Base-by-base conservation (phyloP, 768 basidiomycete genomes). In the Mycena amicta region DNA sequence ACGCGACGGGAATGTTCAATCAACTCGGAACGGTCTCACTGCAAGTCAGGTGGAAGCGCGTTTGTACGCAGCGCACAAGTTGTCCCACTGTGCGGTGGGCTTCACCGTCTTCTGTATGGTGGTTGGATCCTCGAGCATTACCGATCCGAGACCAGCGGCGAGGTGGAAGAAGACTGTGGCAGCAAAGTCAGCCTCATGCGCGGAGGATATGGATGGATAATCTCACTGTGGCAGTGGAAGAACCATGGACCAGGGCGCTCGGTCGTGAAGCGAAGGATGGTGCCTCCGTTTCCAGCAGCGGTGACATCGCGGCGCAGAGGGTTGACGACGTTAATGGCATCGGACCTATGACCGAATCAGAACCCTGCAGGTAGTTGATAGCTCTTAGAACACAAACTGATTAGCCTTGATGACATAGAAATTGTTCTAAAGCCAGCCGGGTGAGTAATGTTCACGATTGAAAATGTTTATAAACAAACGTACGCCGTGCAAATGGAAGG, bases 251-350 rank as follows among this genome's bases (percentile, higher is more conserved):
- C 69, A 67, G 37, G n/a, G 2, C 37, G 11, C 62, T 86, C 80
- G 4, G 85, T 85, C 8, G 70, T 65, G 73, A 84, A 86, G 12
- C 84, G 78, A 41, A 88, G 56, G 1, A 75, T 80, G 15, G 55
- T 65, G 4, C 66, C 66, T 2, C 59, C 62, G 18, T 46, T 28
- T 25, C 66, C 68, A 5, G 63, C 53, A 25, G 51, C 66, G 12
- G 62, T 56, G 27, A 62, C 66, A 50, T 71, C 70, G 53, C 70
- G 68, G 15, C 57, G 59, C 25, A 83, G 76, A 1, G 87, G 88
- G 69, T 88, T 79, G 39, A 79, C 78, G 2, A 72, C 70, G 61
- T 77, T 77, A 26, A 70, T 67, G 31, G 28, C 46, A 12, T 67
- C 63, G 27, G 72, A 37, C 18, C 18, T 37, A 8, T 37, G 33